Base-by-base conservation (phyloP, 2,329 filamentous ascomycete genomes). In the Penicillium sp. region DNA sequence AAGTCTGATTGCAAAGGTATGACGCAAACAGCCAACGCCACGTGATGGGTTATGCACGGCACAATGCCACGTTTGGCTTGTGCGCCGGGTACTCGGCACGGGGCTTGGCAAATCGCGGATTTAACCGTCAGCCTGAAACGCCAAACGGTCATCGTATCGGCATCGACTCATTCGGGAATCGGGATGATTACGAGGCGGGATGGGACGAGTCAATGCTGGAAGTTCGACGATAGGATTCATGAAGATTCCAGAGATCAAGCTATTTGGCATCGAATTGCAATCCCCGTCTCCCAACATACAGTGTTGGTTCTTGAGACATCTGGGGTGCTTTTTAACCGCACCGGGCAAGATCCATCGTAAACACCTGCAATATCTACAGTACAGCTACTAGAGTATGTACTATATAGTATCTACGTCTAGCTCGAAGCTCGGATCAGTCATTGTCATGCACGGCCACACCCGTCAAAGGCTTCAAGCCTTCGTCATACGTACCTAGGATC, bases 31-130 rank as follows among this genome's bases (percentile, higher is more conserved):
- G 31, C 13, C 13, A 11, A 9, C 2, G 19, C 51, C 60, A 64
- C 60, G 62, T 60, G 63, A 62, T 18, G 33, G 16, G 10, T 63
- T 56, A 58, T 65, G 60, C 56, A 35, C 35, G 40, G 58, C 53
- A 57, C 54, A 52, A 57, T 43, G 43, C 59, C 56, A 61, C 51
- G 59, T 59, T 59, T 59, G 50, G 19, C 31, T 57, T 46, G 52
- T 57, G 54, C 50, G 22, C 50, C 65, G 65, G 65, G 37, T 64
- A 65, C 36, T 40, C 65, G 65, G 65, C 65, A 67, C 43, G 16
- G n/a, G 43, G 24, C 11, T 63, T 59, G 60, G 43, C n/a, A 16
- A 22, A 9, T 9, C 6, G 2, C 18, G 53, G 24, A 55, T 39
- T 52, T 51, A 22, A 19, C 14, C 13, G n/a, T 53, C 57, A 58